Conservation (phyloP, 345 rosid genomes). For the Aethionema arabicum region DNA sequence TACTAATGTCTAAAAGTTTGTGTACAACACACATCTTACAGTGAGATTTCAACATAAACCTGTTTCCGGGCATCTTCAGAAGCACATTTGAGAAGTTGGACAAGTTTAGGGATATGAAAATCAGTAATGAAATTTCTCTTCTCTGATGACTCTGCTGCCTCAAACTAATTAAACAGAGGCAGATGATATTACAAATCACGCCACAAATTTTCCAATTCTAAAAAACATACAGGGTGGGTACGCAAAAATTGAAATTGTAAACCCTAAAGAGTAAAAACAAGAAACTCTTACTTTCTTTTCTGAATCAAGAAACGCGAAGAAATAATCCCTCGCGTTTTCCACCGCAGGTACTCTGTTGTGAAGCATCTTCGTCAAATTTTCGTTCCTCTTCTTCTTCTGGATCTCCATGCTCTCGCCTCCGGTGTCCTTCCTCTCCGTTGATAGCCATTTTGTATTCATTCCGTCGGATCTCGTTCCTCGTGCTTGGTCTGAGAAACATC, state of each 20-base stretch:
- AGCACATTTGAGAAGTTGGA: constrained; percentile 61
- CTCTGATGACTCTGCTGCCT: constrained; percentile 87
- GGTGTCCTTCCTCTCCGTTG: constrained; percentile 74
- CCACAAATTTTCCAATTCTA: neutral
- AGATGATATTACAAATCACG: neutral
- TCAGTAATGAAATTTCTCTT: constrained; percentile 69
- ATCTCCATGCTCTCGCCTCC: constrained; percentile 89
- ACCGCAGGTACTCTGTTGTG: constrained; percentile 55
- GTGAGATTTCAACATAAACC: constrained; percentile 38
- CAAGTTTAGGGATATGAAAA: constrained; percentile 63
- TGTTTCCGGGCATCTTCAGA: constrained; percentile 80
- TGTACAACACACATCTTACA: constrained; percentile 7
- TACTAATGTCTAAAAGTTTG: constrained; percentile 8
- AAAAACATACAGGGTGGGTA: neutral
- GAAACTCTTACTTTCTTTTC: constrained; percentile 52
- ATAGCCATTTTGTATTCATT: constrained; percentile 73
- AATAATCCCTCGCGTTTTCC: too few species aligned
- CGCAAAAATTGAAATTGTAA: neutral
- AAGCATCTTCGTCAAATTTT: constrained; percentile 71
- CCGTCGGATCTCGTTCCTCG: constrained; percentile 66
- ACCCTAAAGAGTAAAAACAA: neutral
- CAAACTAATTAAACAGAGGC: constrained; percentile 49
- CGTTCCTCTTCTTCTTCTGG: constrained; percentile 78
- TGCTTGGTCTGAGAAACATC: constrained; percentile 72
- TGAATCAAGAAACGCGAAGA: constrained; percentile 25